Base-by-base conservation (phyloP, 2,329 filamentous ascomycete species). In the Aspergillus sojae region DNA sequence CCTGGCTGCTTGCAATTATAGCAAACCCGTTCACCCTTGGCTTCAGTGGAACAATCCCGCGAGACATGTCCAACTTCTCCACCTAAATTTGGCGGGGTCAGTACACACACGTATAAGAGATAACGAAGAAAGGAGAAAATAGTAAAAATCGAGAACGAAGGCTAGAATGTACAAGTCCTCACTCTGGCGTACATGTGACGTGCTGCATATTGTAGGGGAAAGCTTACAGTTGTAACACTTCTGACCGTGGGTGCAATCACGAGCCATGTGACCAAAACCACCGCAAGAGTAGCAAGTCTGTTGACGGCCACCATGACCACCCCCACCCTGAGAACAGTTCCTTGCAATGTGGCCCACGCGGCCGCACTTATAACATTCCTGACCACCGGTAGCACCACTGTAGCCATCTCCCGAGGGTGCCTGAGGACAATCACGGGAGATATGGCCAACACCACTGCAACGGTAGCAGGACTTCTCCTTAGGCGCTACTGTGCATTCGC, bases 251-350 rank as follows among this genome's bases (percentile, higher is more conserved):
- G 94, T 96, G 83, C 95, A 99, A 83, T 98, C 95, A 86, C 94
- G 91, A 78, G 92, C 94, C 91, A 97, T 94, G 85, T 99, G 95
- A 76, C 94, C 94, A 78, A 93, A 94, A 70, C 95, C 95, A 73
- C 95, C 95, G 84, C 95, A 98, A 52, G 93, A 96, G 87, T 97
- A 99, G 90, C 95, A 98, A 73, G 93, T 97, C 85, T 94, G 93
- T 75, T 88, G 85, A 65, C 82, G 79, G 67, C 84, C 82, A 64
- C 84, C 81, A 68, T 81, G 84, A 63, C 82, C 79, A 67, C 81
- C 79, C 65, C 80, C 79, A 70, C 82, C 78, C 72, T 84, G 83
- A 65, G 83, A 80, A 74, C 83, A 84, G 75, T 84, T 86, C 73
- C 86, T 93, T 72, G 95, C 94, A 80, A 98, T 97, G 86, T 98